Base-by-base conservation (phyloP, 352 stramenopile species). In the Pythium utonaiense region DNA sequence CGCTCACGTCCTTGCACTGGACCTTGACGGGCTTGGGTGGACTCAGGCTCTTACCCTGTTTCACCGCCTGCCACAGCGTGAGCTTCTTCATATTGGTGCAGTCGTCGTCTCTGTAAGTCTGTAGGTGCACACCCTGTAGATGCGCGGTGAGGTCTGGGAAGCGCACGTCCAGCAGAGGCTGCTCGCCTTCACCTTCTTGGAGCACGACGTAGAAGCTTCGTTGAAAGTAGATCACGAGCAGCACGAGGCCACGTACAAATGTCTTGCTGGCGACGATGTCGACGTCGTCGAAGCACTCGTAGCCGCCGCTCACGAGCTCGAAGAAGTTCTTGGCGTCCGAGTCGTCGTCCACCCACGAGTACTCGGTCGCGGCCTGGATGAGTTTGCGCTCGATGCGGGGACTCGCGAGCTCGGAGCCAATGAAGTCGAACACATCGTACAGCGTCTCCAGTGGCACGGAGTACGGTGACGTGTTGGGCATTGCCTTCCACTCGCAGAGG, bases 131-230 rank as follows among this genome's bases (percentile, higher is more conserved):
- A 27, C 92, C 95, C 62, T 97, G 77, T n/a, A 96, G 60, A 42
- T 96, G 81, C 19, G 80, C 69, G 27, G 84, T 95, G 21, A 98
- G 75, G 68, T 98, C 88, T 1, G 93, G 90, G 67, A 98, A 98
- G 51, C 90, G 88, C 19, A 98, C 88, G 73, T 98, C 92, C 1
- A 98, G 75, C 19, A 98, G 73, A 42, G 93, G 91, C 63, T 98
- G 91, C 62, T 98, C 89, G 30, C 88, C 89, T 14, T 89, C 79
- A 21, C 87, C 88, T 30, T 96, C 85, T 48, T 97, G 79, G 13
- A 98, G 72, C 36, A 96, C 89, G 28, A 96, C 69, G 71, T 96
- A 98, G 56, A 98, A 97, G 52, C 78, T 95, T 19, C 88, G 80
- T 61, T 82, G 74, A 63, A 87, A 96, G 68, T 91, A 96, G 31